Base-by-base conservation (phyloP, 768 basidiomycete genomes). In the Tricholoma sp. region DNA sequence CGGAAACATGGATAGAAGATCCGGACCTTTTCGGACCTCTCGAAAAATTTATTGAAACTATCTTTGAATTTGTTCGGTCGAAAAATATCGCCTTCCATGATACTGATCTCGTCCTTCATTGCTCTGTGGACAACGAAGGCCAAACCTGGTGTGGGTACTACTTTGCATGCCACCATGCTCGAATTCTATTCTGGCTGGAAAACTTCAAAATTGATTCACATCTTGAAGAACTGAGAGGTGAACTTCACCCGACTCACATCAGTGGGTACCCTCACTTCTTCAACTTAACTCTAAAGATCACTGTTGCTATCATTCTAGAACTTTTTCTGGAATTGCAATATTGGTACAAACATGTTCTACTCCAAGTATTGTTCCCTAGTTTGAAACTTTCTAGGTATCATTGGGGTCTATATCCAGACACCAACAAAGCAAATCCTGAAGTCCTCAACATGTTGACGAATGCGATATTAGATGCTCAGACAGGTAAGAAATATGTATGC, bases 151-250 rank as follows among this genome's bases (percentile, higher is more conserved):
- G 74, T 58, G 66, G 71, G 16, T 83, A 82, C 63, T 82, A 81
- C 61, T 77, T 75, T 55, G 76, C 71, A 29, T 69, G 74, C 55
- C 73, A 74, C 31, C 14, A 56, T 1, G 63, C 63, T 2, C 68
- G 76, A 37, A 61, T 64, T 34, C 54, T 80, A 12, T 80, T 81
- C 60, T 81, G 79, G 79, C 52, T 79, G n/a, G 67, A 79, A 31
- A 59, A 64, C 1, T 76, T 69, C 58, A 63, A 71, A 0, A 67
- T 68, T 4, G 50, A 50, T 6, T 54, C 59, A 2, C 56, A 55
- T 16, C 59, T 57, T 47, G 46, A 35, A 58, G 61, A 69, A 19
- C 69, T 60, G 0, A 61, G 60, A 22, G 73, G 68, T 11, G 68
- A 71, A 1, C 56, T 68, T 8, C 34, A 59, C 2, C 59, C 64